Evolutionary conservation across 2,329 filamentous ascomycete genomes (phyloP).

Genomic region (Neocatenulostroma microsporum): DNA sequence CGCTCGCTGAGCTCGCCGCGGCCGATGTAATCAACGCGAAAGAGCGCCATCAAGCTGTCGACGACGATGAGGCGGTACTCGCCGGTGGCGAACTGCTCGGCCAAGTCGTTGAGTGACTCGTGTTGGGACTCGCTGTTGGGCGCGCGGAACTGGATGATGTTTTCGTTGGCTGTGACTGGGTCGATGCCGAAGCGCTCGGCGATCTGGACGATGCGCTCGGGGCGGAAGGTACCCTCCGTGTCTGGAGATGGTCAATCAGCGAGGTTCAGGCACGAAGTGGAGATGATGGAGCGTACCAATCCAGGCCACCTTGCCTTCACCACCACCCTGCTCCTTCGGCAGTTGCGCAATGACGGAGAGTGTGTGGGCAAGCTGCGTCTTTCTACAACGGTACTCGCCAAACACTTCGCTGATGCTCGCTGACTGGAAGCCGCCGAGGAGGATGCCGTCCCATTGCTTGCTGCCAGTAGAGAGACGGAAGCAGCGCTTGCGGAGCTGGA

Average conservation of each 20-base stretch:
- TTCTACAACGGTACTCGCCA: conserved; percentile 58
- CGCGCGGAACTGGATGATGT: conserved; percentile 58
- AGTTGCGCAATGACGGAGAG: conserved; percentile 58
- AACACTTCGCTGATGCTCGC: conserved; percentile 62
- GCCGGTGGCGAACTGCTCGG: conserved; percentile 53
- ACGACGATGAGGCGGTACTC: conserved; percentile 60
- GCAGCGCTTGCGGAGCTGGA: conserved; percentile 55
- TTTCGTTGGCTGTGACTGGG: conserved; percentile 53
- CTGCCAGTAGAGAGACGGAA: conserved; percentile 62
- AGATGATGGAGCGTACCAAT: conserved; percentile 41
- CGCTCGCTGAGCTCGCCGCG: conserved; percentile 61
- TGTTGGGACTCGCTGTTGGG: conserved; percentile 60
- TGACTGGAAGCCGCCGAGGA: conserved; percentile 60
- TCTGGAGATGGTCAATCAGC: too few species aligned
- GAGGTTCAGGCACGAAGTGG: too few species aligned
- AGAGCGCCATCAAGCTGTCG: conserved; percentile 64
- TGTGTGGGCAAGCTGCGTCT: conserved; percentile 62
- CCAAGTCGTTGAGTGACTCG: conserved; percentile 55
- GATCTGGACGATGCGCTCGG: conserved; percentile 59
- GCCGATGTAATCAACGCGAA: conserved; percentile 59
- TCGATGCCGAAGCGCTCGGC: conserved; percentile 58
- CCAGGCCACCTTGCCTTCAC: conserved; percentile 61
- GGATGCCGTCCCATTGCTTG: conserved; percentile 57
- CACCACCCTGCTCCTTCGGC: conserved; percentile 52
- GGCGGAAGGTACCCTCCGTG: conserved; percentile 59